These are phyloP conservation scores for Aureobasidium mangrovei DNA, from an alignment of 2,329 filamentous ascomycete genomes.

Conservation along the genomic window DNA sequence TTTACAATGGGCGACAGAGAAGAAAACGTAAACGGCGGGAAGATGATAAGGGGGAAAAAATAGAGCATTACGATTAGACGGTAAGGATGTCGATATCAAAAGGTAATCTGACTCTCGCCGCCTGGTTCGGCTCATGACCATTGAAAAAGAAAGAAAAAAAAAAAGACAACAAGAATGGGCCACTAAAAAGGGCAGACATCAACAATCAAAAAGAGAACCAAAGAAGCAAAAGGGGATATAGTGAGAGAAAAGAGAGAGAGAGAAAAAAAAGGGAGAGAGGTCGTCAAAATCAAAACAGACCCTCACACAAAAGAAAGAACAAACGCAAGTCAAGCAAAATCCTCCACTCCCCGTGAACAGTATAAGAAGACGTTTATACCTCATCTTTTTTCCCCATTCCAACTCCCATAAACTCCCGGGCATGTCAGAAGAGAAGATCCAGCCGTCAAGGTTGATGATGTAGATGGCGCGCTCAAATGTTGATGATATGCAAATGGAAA, in stretches of 20 bases:
- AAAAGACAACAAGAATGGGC: background rate
- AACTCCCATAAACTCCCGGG: background rate
- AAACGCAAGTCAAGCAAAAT: background rate
- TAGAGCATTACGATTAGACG: conserved; percentile 12
- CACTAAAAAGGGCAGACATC: background rate
- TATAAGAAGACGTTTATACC: background rate
- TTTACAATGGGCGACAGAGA: background rate
- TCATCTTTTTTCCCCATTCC: conserved; percentile 5
- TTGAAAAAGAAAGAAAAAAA: background rate
- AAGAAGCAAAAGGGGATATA: background rate
- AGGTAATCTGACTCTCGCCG: conserved; percentile 2
- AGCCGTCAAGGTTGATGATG: conserved; percentile 11
- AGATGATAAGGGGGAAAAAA: background rate
- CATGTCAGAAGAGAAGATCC: conserved; percentile 7
- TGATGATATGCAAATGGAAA: conserved; percentile 1
- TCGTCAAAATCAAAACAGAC: background rate
- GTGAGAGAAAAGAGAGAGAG: background rate
- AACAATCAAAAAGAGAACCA: background rate
- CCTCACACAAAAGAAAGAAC: background rate
- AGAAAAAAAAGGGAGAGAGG: background rate
- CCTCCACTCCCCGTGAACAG: background rate
- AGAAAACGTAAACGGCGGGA: background rate
- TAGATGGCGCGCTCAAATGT: conserved; percentile 7
- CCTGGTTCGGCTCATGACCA: conserved; percentile 9
- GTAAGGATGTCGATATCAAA: conserved; percentile 5